Conservation (phyloP, 164 flowering plant species). For the Taxillus chinensis region DNA sequence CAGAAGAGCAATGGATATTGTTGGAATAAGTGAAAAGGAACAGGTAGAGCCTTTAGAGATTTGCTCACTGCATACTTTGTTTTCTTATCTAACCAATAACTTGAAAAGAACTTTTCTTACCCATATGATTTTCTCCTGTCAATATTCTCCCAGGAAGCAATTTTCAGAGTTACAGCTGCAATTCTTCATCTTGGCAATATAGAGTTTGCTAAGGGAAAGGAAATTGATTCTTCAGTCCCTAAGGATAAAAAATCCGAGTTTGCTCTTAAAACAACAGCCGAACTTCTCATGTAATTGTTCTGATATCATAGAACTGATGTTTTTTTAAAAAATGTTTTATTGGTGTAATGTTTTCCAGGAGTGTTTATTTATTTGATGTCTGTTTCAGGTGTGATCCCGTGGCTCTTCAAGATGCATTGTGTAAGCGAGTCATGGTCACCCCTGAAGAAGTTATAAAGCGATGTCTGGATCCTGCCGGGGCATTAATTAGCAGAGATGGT, state of each 20-base stretch:
- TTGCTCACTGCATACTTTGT: neutral
- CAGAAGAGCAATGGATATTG: slow-evolving; percentile 63
- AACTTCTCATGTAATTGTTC: slow-evolving; percentile 42
- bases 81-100: slow-evolving; percentile 2
- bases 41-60: slow-evolving; percentile 27
- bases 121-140: slow-evolving; percentile 6
- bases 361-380: slow-evolving; percentile 3
- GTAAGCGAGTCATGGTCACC: slow-evolving; percentile 55
- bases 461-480: slow-evolving; percentile 48
- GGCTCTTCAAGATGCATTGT: slow-evolving; percentile 47
- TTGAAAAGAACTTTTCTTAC: neutral
- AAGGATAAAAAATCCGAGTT: slow-evolving; percentile 53
- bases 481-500: slow-evolving; percentile 45
- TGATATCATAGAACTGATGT: neutral
- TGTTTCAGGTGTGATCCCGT: slow-evolving; percentile 38
- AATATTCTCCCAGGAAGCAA: slow-evolving; percentile 40
- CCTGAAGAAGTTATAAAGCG: slow-evolving; percentile 62
- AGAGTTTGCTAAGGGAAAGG: slow-evolving; percentile 44
- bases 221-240: slow-evolving; percentile 50
- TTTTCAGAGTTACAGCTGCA: slow-evolving; percentile 52
- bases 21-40: slow-evolving; percentile 51
- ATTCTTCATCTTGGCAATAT: slow-evolving; percentile 58
- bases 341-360: neutral
- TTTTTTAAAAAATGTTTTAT: neutral
- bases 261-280: slow-evolving; percentile 43